Percentiles rank a stretch among this genome's conserved stretches.
Evolutionary conservation across 768 basidiomycete genomes (phyloP).

Genomic region (Artomyces pyxidatus): DNA sequence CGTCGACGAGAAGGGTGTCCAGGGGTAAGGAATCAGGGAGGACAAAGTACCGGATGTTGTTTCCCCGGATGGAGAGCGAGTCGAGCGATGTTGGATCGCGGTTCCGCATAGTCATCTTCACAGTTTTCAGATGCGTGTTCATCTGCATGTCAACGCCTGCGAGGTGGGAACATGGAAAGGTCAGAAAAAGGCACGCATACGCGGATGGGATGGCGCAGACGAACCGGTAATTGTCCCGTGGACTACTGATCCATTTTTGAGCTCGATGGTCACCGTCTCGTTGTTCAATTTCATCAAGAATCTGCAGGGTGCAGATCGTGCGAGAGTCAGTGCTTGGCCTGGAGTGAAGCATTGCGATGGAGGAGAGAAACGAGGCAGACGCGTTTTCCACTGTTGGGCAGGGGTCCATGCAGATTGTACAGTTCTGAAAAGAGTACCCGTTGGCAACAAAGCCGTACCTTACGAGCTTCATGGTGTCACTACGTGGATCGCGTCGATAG

Average conservation of each 20-base stretch:
- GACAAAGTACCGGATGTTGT: conserved; percentile 94
- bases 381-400: neutral
- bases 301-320: conserved; percentile 32
- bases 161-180: neutral
- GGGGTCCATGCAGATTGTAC: neutral
- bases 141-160: conserved; percentile 98
- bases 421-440: neutral
- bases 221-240: conserved; percentile 94
- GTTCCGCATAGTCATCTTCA: conserved; percentile 92
- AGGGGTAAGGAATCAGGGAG: conserved; percentile 96
- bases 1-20: conserved; percentile 95
- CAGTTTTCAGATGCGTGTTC: conserved; percentile 98
- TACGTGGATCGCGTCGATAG: too few relatives aligned
- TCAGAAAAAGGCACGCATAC: conserved; percentile 1
- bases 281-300: conserved; percentile 99
- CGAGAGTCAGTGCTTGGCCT: conserved; percentile 8
- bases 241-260: conserved; percentile 94
- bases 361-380: neutral
- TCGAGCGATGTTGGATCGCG: conserved; percentile 84
- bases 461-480: conserved; percentile 6
- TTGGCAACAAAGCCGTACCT: neutral
- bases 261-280: conserved; percentile 95
- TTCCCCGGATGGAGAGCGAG: conserved; percentile 88
- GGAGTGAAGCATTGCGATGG: neutral
- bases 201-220: conserved; percentile 16